Evolutionary conservation across 176 grass and related monocot genomes (phyloP), one percentile per base, ranked within the genome.

Genomic region (Triticum turgidum): DNA sequence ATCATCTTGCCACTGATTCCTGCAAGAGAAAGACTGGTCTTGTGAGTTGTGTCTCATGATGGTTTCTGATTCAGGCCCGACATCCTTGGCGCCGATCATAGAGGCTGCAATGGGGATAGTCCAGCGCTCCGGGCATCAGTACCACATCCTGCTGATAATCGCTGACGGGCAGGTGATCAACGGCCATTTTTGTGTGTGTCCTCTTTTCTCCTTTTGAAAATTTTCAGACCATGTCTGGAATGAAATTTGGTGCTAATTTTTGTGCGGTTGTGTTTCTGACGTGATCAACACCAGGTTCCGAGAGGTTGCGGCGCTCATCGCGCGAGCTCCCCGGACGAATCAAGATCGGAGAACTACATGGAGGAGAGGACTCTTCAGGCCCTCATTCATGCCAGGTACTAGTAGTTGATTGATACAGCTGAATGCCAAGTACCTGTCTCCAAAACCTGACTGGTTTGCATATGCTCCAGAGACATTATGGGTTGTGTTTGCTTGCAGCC

Each of bases 141-240:
- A 89, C 58, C 95, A 97, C 86, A 91, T 97, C 88, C 80, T 97
- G 49, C 81, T 97, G 61, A 97, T 97, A 78, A 92, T 97, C 69
- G 78, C 92, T 24, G 92, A 97, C 17, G 95, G 92, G 22, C 90
- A 97, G 92, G 95, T 92, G 76, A 69, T 9, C 18, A 15, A 45
- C 39, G 10, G 61, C 34, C 29, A 54, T 5, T 61, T 72, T 77
- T 3, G 5, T 86, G 56, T 66, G 30, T 54, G 13, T 9, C 62
- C 29, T 75, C 21, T 56, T 52, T 52, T 4, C 12, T 14, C 3
- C 3, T 49, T 5, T 51, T 54, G 14, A 56, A n/a, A 75, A 77
- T 10, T 33, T 72, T 42, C 51, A 61, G 7, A 7, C 20, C 18
- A 5, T 22, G 5, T 44, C 21, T 76, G 44, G n/a, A 4, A 66